phyloP scores from a whole-genome alignment of 371 early-diverging fungal genomes.

The Mucor indicus region DNA sequence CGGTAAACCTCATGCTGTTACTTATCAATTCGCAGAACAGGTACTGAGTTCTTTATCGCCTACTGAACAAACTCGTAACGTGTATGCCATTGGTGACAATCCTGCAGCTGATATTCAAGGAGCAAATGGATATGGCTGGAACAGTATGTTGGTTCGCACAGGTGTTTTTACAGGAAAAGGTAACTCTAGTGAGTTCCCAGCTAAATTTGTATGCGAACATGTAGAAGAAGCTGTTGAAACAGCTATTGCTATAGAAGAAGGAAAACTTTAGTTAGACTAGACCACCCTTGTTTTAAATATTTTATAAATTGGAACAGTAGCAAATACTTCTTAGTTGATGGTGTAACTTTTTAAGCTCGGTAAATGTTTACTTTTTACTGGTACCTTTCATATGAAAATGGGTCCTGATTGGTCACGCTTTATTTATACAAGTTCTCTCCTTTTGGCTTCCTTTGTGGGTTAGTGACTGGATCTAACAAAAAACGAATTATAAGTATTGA shows the following conservation, averaged over 20 bases:
- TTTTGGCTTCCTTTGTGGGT: too few species aligned
- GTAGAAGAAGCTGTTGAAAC: constrained; percentile 75
- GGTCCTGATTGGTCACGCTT: too few species aligned
- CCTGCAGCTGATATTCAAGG: constrained; percentile 78
- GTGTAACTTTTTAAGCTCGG: too few species aligned
- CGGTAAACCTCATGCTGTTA: constrained; percentile 80
- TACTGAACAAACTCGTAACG: constrained; percentile 18
- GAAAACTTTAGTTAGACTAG: neutral
- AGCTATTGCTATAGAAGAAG: constrained; percentile 40
- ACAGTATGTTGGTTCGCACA: constrained; percentile 75
- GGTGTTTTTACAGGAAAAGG: constrained; percentile 70
- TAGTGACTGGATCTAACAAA: too few species aligned
- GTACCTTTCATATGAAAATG: too few species aligned
- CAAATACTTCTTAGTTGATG: too few species aligned
- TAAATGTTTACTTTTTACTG: too few species aligned
- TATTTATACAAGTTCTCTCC: too few species aligned
- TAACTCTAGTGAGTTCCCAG: constrained; percentile 57
- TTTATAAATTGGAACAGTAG: too few species aligned
- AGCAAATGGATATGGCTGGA: constrained; percentile 82
- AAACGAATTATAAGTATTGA: too few species aligned
- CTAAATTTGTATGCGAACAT: constrained; percentile 60
- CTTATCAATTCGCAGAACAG: constrained; percentile 71
- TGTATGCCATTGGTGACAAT: constrained; percentile 77
- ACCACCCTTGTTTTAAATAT: too few species aligned
- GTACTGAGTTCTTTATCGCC: constrained; percentile 37